Evolutionary conservation across 257 asterid species (phyloP).

Genomic region (Hygrophila difformis): DNA sequence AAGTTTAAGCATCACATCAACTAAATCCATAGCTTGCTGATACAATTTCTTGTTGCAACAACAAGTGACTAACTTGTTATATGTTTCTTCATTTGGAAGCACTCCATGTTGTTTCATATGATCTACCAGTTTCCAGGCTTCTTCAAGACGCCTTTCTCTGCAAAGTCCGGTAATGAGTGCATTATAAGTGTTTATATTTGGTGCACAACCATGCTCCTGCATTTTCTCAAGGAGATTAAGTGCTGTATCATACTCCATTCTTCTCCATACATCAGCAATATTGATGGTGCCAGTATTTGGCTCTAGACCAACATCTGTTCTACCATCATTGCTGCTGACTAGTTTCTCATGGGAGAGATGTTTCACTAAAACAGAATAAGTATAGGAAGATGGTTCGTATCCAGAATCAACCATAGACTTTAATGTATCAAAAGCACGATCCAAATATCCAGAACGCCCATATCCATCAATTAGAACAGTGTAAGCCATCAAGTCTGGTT

Average conservation of each 20-base stretch:
- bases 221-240: conserved; percentile 50
- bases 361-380: conserved; percentile 55
- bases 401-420: conserved; percentile 54
- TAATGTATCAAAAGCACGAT: conserved; percentile 41
- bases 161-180: conserved; percentile 53
- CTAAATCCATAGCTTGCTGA: conserved; percentile 38
- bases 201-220: conserved; percentile 40
- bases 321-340: conserved; percentile 14
- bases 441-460: conserved; percentile 51
- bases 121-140: conserved; percentile 47
- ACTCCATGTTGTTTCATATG: conserved; percentile 38
- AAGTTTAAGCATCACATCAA: conserved; percentile 36
- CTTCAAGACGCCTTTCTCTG: conserved; percentile 48
- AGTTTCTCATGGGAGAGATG: conserved; percentile 44
- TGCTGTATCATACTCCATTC: conserved; percentile 44
- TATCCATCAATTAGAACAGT: conserved; percentile 69
- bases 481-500: conserved; percentile 55
- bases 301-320: conserved; percentile 11
- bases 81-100: conserved; percentile 39
- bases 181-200: conserved; percentile 34
- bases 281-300: conserved; percentile 21
- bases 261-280: conserved; percentile 67
- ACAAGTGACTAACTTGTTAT: conserved; percentile 36
- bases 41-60: conserved; percentile 48
- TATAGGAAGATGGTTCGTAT: conserved; percentile 52